phyloP scores from a whole-genome alignment of 2,329 filamentous ascomycete genomes.

The Paracamarosporium sp. region DNA sequence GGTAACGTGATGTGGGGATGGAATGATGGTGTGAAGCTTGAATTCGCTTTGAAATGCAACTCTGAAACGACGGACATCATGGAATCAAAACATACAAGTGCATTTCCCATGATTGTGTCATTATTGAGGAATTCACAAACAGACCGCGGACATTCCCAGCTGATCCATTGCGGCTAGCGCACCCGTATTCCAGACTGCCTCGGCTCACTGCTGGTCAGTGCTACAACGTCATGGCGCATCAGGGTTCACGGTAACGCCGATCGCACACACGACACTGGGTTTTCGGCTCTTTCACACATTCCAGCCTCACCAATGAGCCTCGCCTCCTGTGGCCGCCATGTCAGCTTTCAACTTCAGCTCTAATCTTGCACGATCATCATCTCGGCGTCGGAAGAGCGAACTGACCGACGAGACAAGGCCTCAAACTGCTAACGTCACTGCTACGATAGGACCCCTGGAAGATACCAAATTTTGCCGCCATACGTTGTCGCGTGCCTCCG shows the following conservation, averaged over 20 bases:
- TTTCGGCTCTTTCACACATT: background rate
- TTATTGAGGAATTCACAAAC: too few relatives aligned
- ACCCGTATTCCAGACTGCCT: background rate
- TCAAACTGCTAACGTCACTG: background rate
- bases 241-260: constrained; percentile 2
- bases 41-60: too few relatives aligned
- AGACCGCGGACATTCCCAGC: too few relatives aligned
- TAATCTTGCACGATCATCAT: background rate
- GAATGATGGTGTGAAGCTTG: too few relatives aligned
- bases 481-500: constrained; percentile 3
- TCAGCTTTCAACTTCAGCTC: background rate
- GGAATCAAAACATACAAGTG: too few relatives aligned
- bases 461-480: background rate
- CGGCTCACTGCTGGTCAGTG: background rate
- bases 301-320: background rate
- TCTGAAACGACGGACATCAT: too few relatives aligned
- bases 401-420: background rate
- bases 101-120: too few relatives aligned
- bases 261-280: background rate
- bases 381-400: background rate
- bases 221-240: background rate
- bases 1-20: too few relatives aligned
- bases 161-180: too few relatives aligned
- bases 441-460: background rate
- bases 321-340: background rate